Percentiles rank a stretch among this genome's conserved stretches.
Evolutionary conservation across 1,139 yeast genomes (phyloP).

Genomic region (Geotrichum australiense): DNA sequence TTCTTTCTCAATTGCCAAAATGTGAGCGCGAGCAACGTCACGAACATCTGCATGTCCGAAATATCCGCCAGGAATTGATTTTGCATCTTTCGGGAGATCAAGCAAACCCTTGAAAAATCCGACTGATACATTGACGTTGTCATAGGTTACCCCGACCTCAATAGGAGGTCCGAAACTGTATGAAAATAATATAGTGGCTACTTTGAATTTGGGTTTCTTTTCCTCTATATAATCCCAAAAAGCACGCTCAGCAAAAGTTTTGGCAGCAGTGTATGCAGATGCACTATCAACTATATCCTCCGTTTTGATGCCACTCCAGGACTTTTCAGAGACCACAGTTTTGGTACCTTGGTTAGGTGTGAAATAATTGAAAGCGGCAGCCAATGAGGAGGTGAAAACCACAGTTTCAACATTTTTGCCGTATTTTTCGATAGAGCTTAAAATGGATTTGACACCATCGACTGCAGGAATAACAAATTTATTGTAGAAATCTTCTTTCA

Average conservation of each 20-base stretch:
- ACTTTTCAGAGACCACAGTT: conserved; percentile 34
- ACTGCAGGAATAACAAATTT: conserved; percentile 5
- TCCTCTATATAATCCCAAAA: neutral
- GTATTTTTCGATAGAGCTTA: neutral
- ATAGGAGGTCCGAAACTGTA: conserved; percentile 1
- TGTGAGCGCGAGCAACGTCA: conserved; percentile 7
- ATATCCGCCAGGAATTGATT: neutral
- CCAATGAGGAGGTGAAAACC: conserved; percentile 7
- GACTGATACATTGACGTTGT: neutral
- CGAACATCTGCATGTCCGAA: conserved; percentile 5
- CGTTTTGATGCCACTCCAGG: conserved; percentile 40
- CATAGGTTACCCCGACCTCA: neutral
- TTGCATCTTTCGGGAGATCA: neutral
- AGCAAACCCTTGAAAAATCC: neutral
- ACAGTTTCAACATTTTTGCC: conserved; percentile 15
- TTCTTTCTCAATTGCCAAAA: conserved; percentile 18
- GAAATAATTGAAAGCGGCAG: conserved; percentile 21
- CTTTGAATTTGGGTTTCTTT: neutral
- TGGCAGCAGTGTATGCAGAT: neutral
- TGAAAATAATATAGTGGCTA: neutral
- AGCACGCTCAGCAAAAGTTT: neutral
- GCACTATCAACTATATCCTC: conserved; percentile 34
- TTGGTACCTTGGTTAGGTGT: conserved; percentile 27
- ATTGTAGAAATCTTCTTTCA: conserved; percentile 20
- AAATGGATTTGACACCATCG: neutral